Evolutionary conservation across 768 basidiomycete genomes (phyloP).

Genomic region (Amanita fuliginea): DNA sequence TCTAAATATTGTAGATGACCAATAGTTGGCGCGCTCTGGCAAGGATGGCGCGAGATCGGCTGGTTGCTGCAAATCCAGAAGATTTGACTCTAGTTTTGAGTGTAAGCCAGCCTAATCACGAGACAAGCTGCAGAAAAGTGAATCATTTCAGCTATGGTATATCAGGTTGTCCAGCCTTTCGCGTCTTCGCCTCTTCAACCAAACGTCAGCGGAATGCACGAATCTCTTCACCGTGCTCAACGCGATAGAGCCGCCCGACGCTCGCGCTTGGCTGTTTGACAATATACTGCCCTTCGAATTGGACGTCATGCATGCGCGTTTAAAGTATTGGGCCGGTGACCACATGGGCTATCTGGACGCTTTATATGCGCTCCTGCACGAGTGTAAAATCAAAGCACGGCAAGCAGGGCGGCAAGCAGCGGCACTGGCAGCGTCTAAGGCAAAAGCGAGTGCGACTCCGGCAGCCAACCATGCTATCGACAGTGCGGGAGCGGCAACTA

Average conservation of each 20-base stretch:
- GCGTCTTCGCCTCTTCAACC: conserved; percentile 76
- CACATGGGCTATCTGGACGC: conserved; percentile 73
- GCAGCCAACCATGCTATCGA: conserved; percentile 16
- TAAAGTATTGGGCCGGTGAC: conserved; percentile 78
- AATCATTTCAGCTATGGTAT: conserved; percentile 57
- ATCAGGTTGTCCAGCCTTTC: conserved; percentile 71
- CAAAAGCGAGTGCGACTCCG: not conserved
- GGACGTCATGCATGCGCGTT: conserved; percentile 61
- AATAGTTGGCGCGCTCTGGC: conserved; percentile 83
- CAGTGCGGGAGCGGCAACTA: conserved; percentile 26
- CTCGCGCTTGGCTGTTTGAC: conserved; percentile 51
- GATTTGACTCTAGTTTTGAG: conserved; percentile 54
- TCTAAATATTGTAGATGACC: conserved; percentile 47
- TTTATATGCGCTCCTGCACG: conserved; percentile 47
- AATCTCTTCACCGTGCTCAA: conserved; percentile 69
- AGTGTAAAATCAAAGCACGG: conserved; percentile 45
- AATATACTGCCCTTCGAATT: conserved; percentile 48
- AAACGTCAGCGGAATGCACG: conserved; percentile 74
- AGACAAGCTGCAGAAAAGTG: not conserved
- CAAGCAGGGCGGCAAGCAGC: conserved; percentile 14
- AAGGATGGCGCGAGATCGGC: conserved; percentile 72
- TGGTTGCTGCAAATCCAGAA: conserved; percentile 60
- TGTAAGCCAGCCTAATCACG: conserved; percentile 35
- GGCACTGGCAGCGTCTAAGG: not conserved
- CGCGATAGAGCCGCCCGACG: conserved; percentile 38